Conservation (phyloP, 2,329 filamentous ascomycete genomes). For the Dactylella cylindrospora region DNA sequence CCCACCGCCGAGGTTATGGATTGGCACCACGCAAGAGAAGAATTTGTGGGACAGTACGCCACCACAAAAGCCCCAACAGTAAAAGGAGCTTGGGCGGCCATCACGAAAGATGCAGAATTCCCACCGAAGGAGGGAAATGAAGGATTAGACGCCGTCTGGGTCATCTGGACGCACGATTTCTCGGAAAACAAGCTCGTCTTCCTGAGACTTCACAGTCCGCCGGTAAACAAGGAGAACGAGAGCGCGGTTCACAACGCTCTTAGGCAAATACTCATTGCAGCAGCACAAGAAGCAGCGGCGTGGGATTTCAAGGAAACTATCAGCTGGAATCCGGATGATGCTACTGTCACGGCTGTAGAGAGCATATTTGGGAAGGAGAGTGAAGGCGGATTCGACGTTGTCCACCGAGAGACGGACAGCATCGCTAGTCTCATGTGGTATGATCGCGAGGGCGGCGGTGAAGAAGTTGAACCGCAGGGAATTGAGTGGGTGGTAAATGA, state of each 20-base stretch:
- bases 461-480: slow-evolving; percentile 28
- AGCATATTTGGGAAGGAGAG: slow-evolving; percentile 26
- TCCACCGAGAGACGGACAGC: slow-evolving; percentile 42
- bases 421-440: slow-evolving; percentile 45
- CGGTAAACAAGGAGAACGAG: slow-evolving; percentile 16
- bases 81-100: slow-evolving; percentile 32
- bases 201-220: slow-evolving; percentile 27
- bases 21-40: slow-evolving; percentile 43
- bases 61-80: slow-evolving; percentile 20
- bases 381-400: slow-evolving; percentile 28
- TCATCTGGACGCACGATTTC: slow-evolving; percentile 40
- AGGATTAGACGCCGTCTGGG: slow-evolving; percentile 29
- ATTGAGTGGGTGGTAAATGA: slow-evolving; percentile 41
- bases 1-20: slow-evolving; percentile 36
- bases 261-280: slow-evolving; percentile 19
- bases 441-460: slow-evolving; percentile 18
- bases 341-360: slow-evolving; percentile 19
- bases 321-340: slow-evolving; percentile 36
- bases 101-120: slow-evolving; percentile 16
- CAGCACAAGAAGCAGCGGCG: slow-evolving; percentile 21
- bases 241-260: slow-evolving; percentile 14
- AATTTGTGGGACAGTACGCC: slow-evolving; percentile 39
- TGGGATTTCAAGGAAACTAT: slow-evolving; percentile 39
- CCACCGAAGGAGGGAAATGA: slow-evolving; percentile 34
- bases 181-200: slow-evolving; percentile 29